phyloP scores from a whole-genome alignment of 495 filamentous ascomycete genomes.

The Corynascus novoguineensis region DNA sequence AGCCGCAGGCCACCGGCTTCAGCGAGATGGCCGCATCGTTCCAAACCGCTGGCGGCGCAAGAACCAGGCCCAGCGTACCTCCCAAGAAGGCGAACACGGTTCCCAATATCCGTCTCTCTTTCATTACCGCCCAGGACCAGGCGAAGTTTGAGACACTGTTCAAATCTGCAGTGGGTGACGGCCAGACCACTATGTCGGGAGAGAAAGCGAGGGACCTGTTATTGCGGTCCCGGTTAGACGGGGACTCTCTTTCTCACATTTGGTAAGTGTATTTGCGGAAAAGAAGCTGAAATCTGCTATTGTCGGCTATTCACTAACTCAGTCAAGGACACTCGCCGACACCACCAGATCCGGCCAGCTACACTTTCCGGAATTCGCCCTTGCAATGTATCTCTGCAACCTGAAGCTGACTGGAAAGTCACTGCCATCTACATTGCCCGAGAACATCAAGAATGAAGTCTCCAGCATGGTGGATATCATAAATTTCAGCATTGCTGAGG shows the following conservation, averaged over 20 bases:
- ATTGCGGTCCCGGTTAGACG: conserved; percentile 77
- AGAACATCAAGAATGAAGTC: conserved; percentile 89
- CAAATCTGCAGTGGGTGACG: conserved; percentile 85
- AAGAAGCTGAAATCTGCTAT: not conserved
- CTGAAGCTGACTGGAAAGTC: conserved; percentile 81
- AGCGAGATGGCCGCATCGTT: conserved; percentile 84
- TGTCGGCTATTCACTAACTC: conserved; percentile 1
- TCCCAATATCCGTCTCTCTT: conserved; percentile 91
- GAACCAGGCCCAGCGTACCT: conserved; percentile 42
- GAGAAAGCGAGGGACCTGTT: conserved; percentile 88
- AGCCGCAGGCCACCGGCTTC: conserved; percentile 70
- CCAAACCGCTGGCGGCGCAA: conserved; percentile 51
- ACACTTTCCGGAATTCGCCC: conserved; percentile 94
- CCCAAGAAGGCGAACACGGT: conserved; percentile 58
- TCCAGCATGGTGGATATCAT: conserved; percentile 99
- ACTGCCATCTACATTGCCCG: conserved; percentile 68
- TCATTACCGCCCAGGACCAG: conserved; percentile 92
- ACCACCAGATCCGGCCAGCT: conserved; percentile 95
- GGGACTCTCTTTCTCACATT: conserved; percentile 75
- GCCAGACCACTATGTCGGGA: conserved; percentile 77
- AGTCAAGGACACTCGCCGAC: conserved; percentile 78
- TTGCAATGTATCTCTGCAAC: conserved; percentile 99
- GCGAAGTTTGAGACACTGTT: conserved; percentile 98
- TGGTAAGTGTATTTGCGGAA: conserved; percentile 51
- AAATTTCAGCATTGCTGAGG: conserved; percentile 85